Conservation (phyloP, 2,329 filamentous ascomycete species). For the Monilinia fructigena region DNA sequence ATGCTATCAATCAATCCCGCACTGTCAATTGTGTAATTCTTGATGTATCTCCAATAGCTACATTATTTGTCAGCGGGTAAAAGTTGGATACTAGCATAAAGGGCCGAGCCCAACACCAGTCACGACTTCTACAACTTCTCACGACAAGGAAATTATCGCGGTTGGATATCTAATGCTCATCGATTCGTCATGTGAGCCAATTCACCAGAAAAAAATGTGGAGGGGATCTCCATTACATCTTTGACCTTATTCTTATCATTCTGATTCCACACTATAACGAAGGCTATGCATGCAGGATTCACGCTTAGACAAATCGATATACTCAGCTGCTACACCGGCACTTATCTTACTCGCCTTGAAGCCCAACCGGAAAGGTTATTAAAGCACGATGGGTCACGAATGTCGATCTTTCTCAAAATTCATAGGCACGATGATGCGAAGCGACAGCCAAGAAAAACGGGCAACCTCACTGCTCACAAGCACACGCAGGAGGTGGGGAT, state of each 20-base stretch:
- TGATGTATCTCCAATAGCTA: slow-evolving; percentile 1
- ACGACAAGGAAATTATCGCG: background rate
- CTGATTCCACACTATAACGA: background rate
- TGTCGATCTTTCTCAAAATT: background rate
- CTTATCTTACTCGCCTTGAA: background rate
- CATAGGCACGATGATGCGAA: background rate
- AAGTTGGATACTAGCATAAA: background rate
- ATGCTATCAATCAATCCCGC: background rate
- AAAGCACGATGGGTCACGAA: background rate
- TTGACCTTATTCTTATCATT: background rate
- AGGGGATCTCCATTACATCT: slow-evolving; percentile 15
- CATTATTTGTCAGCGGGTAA: slow-evolving; percentile 14
- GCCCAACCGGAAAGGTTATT: slow-evolving; percentile 9
- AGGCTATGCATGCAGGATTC: background rate
- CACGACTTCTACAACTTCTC: background rate
- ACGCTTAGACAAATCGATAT: slow-evolving; percentile 1
- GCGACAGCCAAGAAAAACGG: slow-evolving; percentile 3
- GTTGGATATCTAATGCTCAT: background rate
- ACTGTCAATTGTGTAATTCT: background rate
- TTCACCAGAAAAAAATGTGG: background rate
- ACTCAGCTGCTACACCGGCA: background rate
- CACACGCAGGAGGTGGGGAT: background rate
- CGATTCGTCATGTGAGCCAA: background rate
- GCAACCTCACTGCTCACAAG: slow-evolving; percentile 5
- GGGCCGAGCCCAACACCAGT: slow-evolving; percentile 1